Base-by-base conservation (phyloP, 2,329 filamentous ascomycete genomes). In the Claviceps sp. region DNA sequence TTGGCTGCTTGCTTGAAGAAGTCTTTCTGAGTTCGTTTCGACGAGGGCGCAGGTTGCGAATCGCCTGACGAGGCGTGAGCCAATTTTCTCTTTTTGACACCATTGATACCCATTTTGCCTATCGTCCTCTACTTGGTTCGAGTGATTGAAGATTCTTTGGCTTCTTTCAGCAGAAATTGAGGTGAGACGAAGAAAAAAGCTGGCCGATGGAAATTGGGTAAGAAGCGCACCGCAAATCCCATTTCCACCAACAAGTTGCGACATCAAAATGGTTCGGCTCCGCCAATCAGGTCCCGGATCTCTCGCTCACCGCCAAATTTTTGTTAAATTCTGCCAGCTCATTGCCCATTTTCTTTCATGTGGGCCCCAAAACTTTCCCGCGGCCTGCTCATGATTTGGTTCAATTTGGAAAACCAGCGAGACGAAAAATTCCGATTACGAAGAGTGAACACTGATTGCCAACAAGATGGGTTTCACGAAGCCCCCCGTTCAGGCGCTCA, bases 1-100 rank as follows among this genome's bases (percentile, higher is more conserved):
- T 82, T 83, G 53, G 86, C 76, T 5, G 86, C 88, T 61, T 80
- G 83, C 60, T 80, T 79, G 70, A 87, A 78, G 66, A 90, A 89
- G 50, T 78, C 76, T 58, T 78, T 78, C 53, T 79, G 75, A n/a
- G 73, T 66, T 50, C 69, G 73, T 54, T 62, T 66, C 3, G 63
- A 65, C 6, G 61, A 60, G 29, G 61, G 53, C 34, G 58, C 62
- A 39, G 56, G 64, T 56, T 58, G 62, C 13, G 62, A 61, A 45
- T 75, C 73, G 45, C 73, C 72, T 1, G 70, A 68, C 34, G 67
- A 67, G 20, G 73, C 68, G 37, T 80, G 78, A 47, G 73, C 77
- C 50, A 82, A 66, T 67, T 75, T 82, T 61, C 79, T 72, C 60
- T 79, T 71, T 58, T 83, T 83, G 2, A 71, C 62, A 8, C 75